A percentile compares a stretch with the other conserved stretches of the same genome.
These are phyloP conservation scores for Musa acuminata DNA, from an alignment of 176 grass and related monocot species.

Conservation along the genomic window DNA sequence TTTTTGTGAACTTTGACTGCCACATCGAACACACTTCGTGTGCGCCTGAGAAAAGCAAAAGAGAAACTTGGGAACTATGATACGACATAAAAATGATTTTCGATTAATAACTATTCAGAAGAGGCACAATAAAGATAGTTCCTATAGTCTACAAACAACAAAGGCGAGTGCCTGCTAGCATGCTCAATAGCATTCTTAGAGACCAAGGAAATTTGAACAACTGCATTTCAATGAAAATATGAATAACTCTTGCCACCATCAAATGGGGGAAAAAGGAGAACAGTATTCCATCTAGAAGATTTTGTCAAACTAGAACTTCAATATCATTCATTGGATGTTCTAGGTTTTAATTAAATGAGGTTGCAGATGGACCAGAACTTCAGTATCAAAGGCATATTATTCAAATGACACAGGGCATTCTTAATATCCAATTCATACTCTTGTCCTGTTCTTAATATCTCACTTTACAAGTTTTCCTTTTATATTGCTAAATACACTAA, in stretches of 20 bases:
- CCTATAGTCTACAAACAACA: background rate
- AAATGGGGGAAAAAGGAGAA: background rate
- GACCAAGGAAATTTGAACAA: background rate
- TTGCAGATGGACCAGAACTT: background rate
- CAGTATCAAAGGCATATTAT: background rate
- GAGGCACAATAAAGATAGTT: background rate
- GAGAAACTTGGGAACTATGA: background rate
- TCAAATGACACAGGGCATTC: background rate
- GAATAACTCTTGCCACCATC: background rate
- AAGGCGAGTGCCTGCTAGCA: too few species aligned
- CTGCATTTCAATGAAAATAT: background rate
- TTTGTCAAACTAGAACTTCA: background rate
- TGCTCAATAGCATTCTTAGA: too few species aligned
- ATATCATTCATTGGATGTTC: background rate
- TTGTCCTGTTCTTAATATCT: background rate
- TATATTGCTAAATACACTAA: background rate
- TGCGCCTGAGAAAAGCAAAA: slow-evolving; percentile 41
- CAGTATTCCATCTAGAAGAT: background rate
- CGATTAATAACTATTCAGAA: background rate
- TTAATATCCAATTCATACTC: background rate
- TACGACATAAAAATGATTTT: background rate
- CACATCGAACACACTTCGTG: slow-evolving; percentile 50
- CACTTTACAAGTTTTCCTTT: background rate
- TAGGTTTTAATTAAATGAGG: background rate
- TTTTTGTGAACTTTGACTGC: slow-evolving; percentile 88